Evolutionary conservation across 2,329 filamentous ascomycete species (phyloP).

Genomic region (Ilyonectria destructans): DNA sequence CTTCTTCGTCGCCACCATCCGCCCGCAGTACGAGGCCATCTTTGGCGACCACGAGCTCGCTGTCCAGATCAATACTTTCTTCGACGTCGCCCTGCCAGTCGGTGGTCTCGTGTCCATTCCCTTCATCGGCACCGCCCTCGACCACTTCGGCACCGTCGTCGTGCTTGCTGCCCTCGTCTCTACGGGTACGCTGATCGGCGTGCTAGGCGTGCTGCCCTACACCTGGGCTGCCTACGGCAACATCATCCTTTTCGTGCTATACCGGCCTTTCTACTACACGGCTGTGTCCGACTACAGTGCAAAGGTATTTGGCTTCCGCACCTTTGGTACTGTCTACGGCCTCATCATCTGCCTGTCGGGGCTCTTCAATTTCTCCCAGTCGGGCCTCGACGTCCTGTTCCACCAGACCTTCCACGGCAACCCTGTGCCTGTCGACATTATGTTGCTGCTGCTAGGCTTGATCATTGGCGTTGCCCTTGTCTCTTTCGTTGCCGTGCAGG

Average conservation of each 20-base stretch:
- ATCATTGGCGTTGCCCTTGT: constrained; percentile 78
- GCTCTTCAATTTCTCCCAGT: constrained; percentile 87
- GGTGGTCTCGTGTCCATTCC: constrained; percentile 90
- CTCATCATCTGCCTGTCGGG: constrained; percentile 90
- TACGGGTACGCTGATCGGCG: constrained; percentile 81
- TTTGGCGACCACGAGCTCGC: constrained; percentile 75
- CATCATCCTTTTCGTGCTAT: constrained; percentile 85
- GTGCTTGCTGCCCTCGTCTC: constrained; percentile 81
- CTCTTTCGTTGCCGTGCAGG: constrained; percentile 71
- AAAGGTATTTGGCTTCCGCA: constrained; percentile 93
- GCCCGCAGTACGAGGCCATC: constrained; percentile 85
- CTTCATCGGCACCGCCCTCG: constrained; percentile 86
- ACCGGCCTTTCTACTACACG: constrained; percentile 92
- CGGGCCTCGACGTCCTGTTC: constrained; percentile 83
- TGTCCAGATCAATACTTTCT: constrained; percentile 83
- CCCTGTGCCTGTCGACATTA: constrained; percentile 83
- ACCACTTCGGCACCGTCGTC: constrained; percentile 80
- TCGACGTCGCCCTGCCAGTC: constrained; percentile 84
- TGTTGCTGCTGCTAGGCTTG: constrained; percentile 75
- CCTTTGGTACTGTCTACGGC: constrained; percentile 95
- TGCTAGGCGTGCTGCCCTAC: constrained; percentile 82
- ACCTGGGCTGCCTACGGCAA: constrained; percentile 82
- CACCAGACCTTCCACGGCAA: constrained; percentile 81
- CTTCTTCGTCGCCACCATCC: constrained; percentile 91
- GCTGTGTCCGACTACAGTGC: constrained; percentile 91